phyloP scores from a whole-genome alignment of 768 basidiomycete species.

The Leucocoprinus leucothites region DNA sequence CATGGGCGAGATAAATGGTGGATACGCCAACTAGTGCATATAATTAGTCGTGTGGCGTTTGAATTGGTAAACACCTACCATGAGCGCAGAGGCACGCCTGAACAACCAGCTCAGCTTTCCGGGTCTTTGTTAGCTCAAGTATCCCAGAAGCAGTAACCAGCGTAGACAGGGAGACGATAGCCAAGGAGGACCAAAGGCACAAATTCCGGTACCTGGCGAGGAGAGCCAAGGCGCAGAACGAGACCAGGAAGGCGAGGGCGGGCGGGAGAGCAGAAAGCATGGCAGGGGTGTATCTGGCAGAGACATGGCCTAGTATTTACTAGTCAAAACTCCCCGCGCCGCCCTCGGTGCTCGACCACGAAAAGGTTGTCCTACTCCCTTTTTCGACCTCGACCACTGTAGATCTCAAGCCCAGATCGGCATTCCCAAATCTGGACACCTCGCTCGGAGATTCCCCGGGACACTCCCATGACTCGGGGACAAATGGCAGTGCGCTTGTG shows the following conservation, averaged over 20 bases:
- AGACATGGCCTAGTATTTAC: too few relatives aligned
- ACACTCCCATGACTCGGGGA: too few relatives aligned
- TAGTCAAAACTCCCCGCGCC: too few relatives aligned
- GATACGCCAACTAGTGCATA: constrained; percentile 2
- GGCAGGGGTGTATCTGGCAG: neutral
- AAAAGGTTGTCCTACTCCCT: too few relatives aligned
- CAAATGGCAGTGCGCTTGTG: neutral
- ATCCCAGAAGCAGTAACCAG: constrained; percentile 36
- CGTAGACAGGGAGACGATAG: constrained; percentile 41
- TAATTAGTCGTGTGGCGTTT: neutral
- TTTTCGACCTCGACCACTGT: too few relatives aligned
- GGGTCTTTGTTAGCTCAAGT: neutral
- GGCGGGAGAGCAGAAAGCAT: neutral
- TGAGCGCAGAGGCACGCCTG: constrained; percentile 1
- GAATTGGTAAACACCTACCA: neutral
- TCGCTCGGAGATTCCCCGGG: too few relatives aligned
- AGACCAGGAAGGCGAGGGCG: constrained; percentile 3
- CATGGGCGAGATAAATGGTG: neutral
- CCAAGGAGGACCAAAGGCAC: neutral
- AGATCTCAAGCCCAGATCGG: too few relatives aligned
- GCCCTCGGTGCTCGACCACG: too few relatives aligned
- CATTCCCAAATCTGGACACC: too few relatives aligned
- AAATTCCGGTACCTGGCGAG: neutral
- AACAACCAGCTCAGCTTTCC: neutral
- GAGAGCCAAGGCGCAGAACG: neutral